A percentile compares a stretch with the other conserved stretches of the same genome.
These are phyloP conservation scores for Globisporangium parvum DNA, from an alignment of 352 stramenopile genomes.

Conservation along the genomic window DNA sequence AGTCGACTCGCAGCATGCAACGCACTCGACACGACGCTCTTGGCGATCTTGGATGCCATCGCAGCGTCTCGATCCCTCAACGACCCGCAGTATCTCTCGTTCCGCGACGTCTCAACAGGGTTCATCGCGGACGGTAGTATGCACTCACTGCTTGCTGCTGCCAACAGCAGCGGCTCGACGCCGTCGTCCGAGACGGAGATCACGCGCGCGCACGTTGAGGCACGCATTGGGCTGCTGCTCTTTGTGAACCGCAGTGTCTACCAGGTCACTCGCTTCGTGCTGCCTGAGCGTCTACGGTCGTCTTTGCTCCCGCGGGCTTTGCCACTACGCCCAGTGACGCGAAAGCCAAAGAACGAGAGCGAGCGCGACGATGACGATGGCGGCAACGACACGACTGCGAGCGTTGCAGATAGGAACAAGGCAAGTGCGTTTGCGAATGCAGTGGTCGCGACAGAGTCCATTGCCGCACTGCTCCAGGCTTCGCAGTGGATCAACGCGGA, in stretches of 20 bases:
- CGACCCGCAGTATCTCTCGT: constrained; percentile 20
- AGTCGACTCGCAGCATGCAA: neutral
- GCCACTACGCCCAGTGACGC: neutral
- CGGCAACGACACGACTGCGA: neutral
- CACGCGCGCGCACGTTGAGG: constrained; percentile 9
- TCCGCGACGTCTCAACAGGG: constrained; percentile 22
- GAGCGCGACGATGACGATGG: neutral
- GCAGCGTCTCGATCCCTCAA: constrained; percentile 14
- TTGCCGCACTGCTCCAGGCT: constrained; percentile 23
- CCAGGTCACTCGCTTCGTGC: constrained; percentile 26
- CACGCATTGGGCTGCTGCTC: constrained; percentile 31
- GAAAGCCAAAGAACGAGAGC: neutral
- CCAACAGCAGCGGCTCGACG: neutral
- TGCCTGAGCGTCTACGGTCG: constrained; percentile 15
- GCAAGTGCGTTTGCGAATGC: neutral
- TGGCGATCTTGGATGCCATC: constrained; percentile 22
- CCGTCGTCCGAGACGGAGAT: neutral
- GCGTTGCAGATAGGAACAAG: neutral
- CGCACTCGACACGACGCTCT: constrained; percentile 20
- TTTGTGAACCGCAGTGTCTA: constrained; percentile 41
- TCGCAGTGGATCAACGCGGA: constrained; percentile 19
- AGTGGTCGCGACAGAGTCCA: neutral
- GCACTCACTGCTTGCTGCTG: neutral
- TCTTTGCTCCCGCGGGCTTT: neutral
- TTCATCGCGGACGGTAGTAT: constrained; percentile 19